A percentile compares a stretch with the other conserved stretches of the same genome.
Conservation (phyloP, 2,329 filamentous ascomycete genomes). For the Macrophomina pseudophaseolina region DNA sequence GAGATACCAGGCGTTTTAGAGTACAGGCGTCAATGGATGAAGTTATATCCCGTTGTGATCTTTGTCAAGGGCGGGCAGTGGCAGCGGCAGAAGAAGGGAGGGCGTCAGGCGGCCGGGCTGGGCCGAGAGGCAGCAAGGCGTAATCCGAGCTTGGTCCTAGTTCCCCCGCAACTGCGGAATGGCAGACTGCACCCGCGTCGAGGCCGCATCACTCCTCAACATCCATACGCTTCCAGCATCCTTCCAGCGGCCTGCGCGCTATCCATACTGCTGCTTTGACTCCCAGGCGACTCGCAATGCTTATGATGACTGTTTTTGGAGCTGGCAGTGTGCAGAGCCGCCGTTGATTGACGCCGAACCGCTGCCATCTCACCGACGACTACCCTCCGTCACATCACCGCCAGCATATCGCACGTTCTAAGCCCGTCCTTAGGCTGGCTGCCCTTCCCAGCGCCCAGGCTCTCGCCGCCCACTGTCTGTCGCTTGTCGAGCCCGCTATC, state of each 20-base stretch:
- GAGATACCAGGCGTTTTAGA: conserved; percentile 26
- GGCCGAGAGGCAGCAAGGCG: neutral
- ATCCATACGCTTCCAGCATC: conserved; percentile 21
- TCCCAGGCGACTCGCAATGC: conserved; percentile 23
- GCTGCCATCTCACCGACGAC: conserved; percentile 22
- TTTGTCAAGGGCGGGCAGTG: neutral
- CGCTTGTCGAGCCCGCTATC: neutral
- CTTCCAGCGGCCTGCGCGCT: conserved; percentile 15
- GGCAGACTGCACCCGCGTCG: conserved; percentile 17
- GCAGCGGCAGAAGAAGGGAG: neutral
- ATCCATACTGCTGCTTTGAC: neutral
- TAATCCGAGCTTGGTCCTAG: conserved; percentile 24
- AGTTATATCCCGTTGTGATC: neutral
- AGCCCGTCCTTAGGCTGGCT: conserved; percentile 15
- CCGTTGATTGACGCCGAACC: conserved; percentile 26
- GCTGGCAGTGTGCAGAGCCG: conserved; percentile 27
- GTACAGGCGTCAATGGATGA: conserved; percentile 11
- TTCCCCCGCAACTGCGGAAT: conserved; percentile 23
- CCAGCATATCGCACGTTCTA: conserved; percentile 24
- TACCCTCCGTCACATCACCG: conserved; percentile 16
- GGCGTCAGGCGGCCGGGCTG: neutral
- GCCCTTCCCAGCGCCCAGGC: neutral
- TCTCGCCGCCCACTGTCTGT: neutral
- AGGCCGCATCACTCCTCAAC: conserved; percentile 21
- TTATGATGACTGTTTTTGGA: conserved; percentile 26